A percentile compares a stretch with the other conserved stretches of the same genome.
Evolutionary conservation across 495 filamentous ascomycete genomes (phyloP).

Genomic region (Elasticomyces elasticus): DNA sequence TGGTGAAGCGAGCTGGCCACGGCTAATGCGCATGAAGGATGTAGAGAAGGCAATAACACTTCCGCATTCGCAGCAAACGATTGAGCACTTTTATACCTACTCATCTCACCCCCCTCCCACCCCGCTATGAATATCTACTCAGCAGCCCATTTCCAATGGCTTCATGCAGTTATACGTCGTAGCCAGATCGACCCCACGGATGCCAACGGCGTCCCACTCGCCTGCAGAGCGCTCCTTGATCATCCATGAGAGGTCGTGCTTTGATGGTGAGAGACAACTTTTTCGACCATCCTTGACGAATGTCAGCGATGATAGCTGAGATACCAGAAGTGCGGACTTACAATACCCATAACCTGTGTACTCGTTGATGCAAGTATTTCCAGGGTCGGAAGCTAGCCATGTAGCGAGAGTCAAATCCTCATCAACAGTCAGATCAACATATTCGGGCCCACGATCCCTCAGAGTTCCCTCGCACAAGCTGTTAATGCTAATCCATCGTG

Average conservation of each 20-base stretch:
- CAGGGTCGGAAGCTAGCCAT: too few species aligned
- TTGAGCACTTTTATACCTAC: background rate
- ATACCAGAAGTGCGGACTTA: too few species aligned
- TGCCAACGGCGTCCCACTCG: constrained; percentile 37
- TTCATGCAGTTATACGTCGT: constrained; percentile 66
- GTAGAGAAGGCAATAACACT: background rate
- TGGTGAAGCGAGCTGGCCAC: background rate
- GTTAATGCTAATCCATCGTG: too few species aligned
- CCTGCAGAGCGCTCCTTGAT: constrained; percentile 59
- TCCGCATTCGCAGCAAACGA: background rate
- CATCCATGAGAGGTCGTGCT: constrained; percentile 46
- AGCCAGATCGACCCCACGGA: constrained; percentile 49
- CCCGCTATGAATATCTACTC: constrained; percentile 64
- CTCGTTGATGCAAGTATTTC: too few species aligned
- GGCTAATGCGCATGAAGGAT: background rate
- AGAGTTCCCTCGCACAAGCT: too few species aligned
- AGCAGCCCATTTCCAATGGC: constrained; percentile 50
- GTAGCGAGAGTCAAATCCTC: too few species aligned
- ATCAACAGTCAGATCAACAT: too few species aligned
- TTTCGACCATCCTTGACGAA: background rate
- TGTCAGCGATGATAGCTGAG: too few species aligned
- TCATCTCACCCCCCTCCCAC: background rate
- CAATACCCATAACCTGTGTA: too few species aligned
- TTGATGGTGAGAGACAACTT: constrained; percentile 65
- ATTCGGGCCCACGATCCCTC: too few species aligned